Evolutionary conservation across 306 rosid genomes (phyloP), one percentile per base, ranked within the genome.

Genomic region (Prunus fruticosa): DNA sequence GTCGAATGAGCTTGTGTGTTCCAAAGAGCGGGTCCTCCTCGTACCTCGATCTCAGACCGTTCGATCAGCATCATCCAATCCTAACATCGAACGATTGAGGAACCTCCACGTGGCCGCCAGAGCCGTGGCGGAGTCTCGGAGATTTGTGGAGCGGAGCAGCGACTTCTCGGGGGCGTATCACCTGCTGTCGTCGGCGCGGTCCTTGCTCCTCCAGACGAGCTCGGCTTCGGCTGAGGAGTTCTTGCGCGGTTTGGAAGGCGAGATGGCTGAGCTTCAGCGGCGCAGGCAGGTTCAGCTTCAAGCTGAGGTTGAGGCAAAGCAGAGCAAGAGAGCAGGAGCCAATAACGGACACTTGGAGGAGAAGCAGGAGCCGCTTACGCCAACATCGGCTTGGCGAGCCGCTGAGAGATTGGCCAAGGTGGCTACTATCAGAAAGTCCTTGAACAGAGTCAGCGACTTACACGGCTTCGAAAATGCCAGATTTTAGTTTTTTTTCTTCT

Each of bases 391-490:
- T 86, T 96, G 99, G 99, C 73, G 98, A 76, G 93, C 99, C 22
- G 99, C 99, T 0, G 98, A 92, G 85, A 89, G 93, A 61, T 60
- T 96, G 69, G 99, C 99, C 45, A 92, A 96, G 64, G 96, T 96
- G 47, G 99, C 99, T 19, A 96, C 89, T 6, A 89, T 92, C 96
- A 96, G 96, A 30, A 96, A 96, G 90, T 92, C 98, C 0, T 85
- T 92, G 99, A 96, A 96, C 80, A 88, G 98, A 88, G 99, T 96
- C 70, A 96, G 99, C 74, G 99, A 96, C 43, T 80, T 96, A 72
- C 99, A 96, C 88, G 99, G 99, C 43, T 96, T 96, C 52, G 99
- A 96, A 77, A 91, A 92, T 64, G 99, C 99, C 72, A 91, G 99
- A 89, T 96, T 96, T 85, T 96, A 95, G 86, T 61, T 84, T 81